Evolutionary conservation across 495 filamentous ascomycete species (phyloP).

Genomic region (Aspergillus homomorphus): DNA sequence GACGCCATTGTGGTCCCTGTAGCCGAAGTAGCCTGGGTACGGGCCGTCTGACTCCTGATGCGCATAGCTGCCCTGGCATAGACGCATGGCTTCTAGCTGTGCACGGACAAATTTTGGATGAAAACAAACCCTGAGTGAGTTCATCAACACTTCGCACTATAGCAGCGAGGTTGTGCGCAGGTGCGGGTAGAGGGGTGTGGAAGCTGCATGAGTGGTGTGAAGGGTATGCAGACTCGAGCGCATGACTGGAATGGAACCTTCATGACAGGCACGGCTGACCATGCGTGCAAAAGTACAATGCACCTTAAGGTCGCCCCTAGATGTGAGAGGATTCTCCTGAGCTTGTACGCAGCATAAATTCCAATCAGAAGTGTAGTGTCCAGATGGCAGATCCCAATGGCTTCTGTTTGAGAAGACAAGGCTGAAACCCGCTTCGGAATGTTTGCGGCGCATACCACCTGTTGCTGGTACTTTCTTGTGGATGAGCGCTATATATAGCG

Average conservation of each 20-base stretch:
- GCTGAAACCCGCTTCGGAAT: background rate
- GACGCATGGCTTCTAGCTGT: background rate
- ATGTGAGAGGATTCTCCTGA: background rate
- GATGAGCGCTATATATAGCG: background rate
- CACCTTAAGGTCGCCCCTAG: background rate
- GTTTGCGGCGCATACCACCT: background rate
- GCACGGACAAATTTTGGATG: background rate
- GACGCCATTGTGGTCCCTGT: background rate
- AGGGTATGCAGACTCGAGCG: slow-evolving; percentile 14
- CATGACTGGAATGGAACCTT: slow-evolving; percentile 15
- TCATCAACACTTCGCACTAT: background rate
- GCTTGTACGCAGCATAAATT: background rate
- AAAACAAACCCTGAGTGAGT: background rate
- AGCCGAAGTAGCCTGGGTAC: background rate
- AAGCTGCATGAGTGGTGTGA: background rate
- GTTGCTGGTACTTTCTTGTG: background rate
- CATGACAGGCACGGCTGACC: slow-evolving; percentile 23
- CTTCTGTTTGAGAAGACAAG: background rate
- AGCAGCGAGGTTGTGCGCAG: no score
- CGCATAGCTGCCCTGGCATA: background rate
- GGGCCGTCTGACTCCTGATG: background rate
- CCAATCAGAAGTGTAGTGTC: background rate
- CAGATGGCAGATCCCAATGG: background rate
- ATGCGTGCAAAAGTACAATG: background rate
- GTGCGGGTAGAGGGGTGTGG: background rate